Conservation (phyloP, 2,329 filamentous ascomycete genomes). For the Fusarium domesticum region DNA sequence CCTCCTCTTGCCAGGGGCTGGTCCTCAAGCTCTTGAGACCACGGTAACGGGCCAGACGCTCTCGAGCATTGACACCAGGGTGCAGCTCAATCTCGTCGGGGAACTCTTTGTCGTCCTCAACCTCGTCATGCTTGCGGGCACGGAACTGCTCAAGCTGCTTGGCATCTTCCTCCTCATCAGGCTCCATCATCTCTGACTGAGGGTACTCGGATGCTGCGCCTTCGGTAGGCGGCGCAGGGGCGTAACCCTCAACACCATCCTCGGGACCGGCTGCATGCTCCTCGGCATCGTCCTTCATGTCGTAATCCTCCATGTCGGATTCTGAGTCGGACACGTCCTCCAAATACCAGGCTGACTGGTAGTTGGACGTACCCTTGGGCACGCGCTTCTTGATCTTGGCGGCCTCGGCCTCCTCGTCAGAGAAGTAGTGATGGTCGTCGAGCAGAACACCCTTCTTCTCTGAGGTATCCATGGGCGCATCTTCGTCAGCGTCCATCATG, state of each 20-base stretch:
- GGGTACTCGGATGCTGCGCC: conserved; percentile 84
- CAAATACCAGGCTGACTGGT: conserved; percentile 93
- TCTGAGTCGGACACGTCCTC: conserved; percentile 77
- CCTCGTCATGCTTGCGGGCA: conserved; percentile 72
- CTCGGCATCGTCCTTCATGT: conserved; percentile 55
- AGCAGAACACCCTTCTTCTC: conserved; percentile 83
- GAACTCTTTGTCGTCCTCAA: conserved; percentile 88
- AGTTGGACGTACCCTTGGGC: conserved; percentile 87
- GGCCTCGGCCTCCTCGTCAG: conserved; percentile 62
- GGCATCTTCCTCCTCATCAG: conserved; percentile 76
- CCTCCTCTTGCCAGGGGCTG: conserved; percentile 83
- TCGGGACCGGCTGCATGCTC: conserved; percentile 66
- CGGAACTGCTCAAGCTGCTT: conserved; percentile 80
- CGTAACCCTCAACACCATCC: conserved; percentile 74
- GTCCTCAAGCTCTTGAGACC: conserved; percentile 88
- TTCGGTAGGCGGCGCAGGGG: conserved; percentile 68
- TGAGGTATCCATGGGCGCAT: conserved; percentile 39
- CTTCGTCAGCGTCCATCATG: conserved; percentile 63
- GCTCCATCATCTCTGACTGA: conserved; percentile 88
- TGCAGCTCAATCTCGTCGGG: conserved; percentile 95
- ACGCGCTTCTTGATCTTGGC: conserved; percentile 64
- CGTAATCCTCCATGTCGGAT: conserved; percentile 73
- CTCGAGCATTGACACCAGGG: conserved; percentile 79
- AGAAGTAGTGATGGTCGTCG: conserved; percentile 97
- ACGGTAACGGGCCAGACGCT: conserved; percentile 81